Base-by-base conservation (phyloP, 495 filamentous ascomycete species). In the Clohesyomyces aquaticus region DNA sequence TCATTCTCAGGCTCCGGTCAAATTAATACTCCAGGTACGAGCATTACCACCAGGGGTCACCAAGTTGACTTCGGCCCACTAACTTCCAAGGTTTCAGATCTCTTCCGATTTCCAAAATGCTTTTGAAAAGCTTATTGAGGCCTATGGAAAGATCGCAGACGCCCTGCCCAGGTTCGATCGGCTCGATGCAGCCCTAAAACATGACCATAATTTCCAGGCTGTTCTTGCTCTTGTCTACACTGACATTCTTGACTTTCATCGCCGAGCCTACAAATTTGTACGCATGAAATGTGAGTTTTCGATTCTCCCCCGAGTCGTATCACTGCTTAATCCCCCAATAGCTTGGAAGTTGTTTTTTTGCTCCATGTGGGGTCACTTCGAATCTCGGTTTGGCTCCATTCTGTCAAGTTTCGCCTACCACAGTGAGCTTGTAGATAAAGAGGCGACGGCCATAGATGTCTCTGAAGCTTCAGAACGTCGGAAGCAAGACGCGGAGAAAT, bases 271-370 rank as follows among this genome's bases (percentile, higher is more conserved):
- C 62, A 76, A 75, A 32, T 81, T 79, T 49, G 71, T 81, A 41
- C 68, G 73, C 0, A 67, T 75, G 21, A 71, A 70, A 14, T 59
- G 79, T 79, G 49, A 65, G 77, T 71, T 32, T 32, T 26, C 10
- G 2, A 14, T 35, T n/a, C 18, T 29, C 19, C 1, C 1, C 18
- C 25, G 0, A 18, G 3, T 22, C 4, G 18, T 1, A 32, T 11
- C 0, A 10, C 12, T 53, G 10, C 32, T 35, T 32, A n/a, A 53
- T 43, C 25, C 23, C 35, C 35, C 35, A 41, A 41, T 23, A 79
- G 79, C 70, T n/a, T 81, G 79, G 79, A 75, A 71, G n/a, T 28
- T 75, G 0, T 51, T 82, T 19, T 82, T 81, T 48, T 47, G 72
- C 3, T 76, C 77, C 0, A 71, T 73, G 4, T 81, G 78, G 77